Conservation (phyloP, 495 filamentous ascomycete species). For the Penicillium argentinense region DNA sequence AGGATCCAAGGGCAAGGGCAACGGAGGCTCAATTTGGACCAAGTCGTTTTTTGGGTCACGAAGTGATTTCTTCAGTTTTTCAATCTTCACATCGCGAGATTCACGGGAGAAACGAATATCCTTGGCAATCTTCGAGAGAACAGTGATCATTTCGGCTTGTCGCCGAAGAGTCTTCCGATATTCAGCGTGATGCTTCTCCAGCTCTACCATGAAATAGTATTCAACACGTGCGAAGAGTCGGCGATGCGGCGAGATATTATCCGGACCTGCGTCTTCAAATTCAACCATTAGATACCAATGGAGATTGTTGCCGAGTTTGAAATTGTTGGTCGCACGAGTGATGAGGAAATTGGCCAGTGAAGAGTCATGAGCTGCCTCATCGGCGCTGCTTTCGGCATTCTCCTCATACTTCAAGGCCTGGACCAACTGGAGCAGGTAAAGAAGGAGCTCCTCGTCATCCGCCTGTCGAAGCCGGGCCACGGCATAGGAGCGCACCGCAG, state of each 20-base stretch:
- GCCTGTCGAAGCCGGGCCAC: slow-evolving; percentile 89
- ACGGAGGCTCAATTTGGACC: slow-evolving; percentile 74
- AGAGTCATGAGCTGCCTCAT: slow-evolving; percentile 72
- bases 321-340: slow-evolving; percentile 75
- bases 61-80: slow-evolving; percentile 76
- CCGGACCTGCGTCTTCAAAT: slow-evolving; percentile 76
- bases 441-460: slow-evolving; percentile 87
- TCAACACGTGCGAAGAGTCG: slow-evolving; percentile 88
- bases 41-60: slow-evolving; percentile 90
- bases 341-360: slow-evolving; percentile 91
- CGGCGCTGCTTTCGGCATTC: slow-evolving; percentile 54
- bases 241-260: slow-evolving; percentile 68
- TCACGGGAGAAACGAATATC: slow-evolving; percentile 83
- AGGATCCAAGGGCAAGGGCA: slow-evolving; percentile 88
- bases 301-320: slow-evolving; percentile 89
- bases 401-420: slow-evolving; percentile 97
- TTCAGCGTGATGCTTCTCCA: slow-evolving; percentile 60
- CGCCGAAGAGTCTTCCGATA: slow-evolving; percentile 72
- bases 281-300: slow-evolving; percentile 99
- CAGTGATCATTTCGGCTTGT: slow-evolving; percentile 85
- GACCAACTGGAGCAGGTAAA: slow-evolving; percentile 93
- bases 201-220: slow-evolving; percentile 90
- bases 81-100: slow-evolving; percentile 72
- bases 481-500: slow-evolving; percentile 84
- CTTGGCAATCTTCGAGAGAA: slow-evolving; percentile 86